Percentiles rank a stretch among this genome's conserved stretches.
These are phyloP conservation scores for Coffea eugenioides DNA, from an alignment of 257 asterid species.

Conservation along the genomic window DNA sequence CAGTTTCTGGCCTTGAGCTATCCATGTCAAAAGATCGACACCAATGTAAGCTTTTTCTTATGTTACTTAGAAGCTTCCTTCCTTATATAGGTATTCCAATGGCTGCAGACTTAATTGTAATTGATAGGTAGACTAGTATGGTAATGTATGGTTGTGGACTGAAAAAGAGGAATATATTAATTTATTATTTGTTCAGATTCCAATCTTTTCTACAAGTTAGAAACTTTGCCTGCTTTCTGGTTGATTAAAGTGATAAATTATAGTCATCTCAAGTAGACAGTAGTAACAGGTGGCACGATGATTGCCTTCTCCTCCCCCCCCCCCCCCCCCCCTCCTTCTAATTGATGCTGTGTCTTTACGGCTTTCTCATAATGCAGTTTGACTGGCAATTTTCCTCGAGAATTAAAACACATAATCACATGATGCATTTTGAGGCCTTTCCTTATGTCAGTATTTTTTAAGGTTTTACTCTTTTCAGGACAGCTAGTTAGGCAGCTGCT, in stretches of 20 bases:
- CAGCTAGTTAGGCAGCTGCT: not conserved
- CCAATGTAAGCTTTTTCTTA: slow-evolving; percentile 62
- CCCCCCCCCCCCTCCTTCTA: no score
- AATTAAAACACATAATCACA: not conserved
- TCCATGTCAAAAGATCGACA: slow-evolving; percentile 96
- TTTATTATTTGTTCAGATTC: not conserved
- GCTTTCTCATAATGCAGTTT: not conserved
- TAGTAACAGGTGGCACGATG: not conserved
- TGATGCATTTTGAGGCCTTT: not conserved
- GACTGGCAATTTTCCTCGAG: not conserved
- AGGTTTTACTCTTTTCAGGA: not conserved
- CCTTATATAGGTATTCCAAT: not conserved
- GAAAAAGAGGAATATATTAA: not conserved
- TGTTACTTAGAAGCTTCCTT: not conserved
- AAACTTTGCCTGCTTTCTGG: not conserved
- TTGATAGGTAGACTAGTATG: not conserved
- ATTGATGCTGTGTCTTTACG: not conserved
- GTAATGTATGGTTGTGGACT: not conserved
- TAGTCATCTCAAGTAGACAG: not conserved
- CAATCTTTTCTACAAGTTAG: not conserved
- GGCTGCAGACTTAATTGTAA: slow-evolving; percentile 6
- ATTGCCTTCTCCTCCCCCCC: not conserved
- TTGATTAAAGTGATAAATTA: not conserved
- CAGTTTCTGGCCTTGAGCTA: slow-evolving; percentile 94
- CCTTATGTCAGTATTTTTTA: not conserved